A percentile compares a stretch with the other conserved stretches of the same genome.
Evolutionary conservation across 495 filamentous ascomycete species (phyloP).

Genomic region (Parathielavia appendiculata): DNA sequence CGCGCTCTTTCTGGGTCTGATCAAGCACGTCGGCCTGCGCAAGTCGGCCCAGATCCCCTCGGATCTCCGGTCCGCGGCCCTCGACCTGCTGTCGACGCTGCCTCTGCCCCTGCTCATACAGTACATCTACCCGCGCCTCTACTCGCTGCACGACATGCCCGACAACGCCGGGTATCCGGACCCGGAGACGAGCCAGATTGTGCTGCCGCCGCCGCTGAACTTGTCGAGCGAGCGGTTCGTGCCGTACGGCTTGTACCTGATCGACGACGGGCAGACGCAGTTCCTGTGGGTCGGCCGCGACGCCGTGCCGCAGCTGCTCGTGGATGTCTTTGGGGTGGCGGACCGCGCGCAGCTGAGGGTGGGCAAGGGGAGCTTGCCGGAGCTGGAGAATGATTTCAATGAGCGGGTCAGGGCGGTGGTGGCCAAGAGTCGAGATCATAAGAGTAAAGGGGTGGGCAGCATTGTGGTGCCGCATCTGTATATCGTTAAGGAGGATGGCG

Average conservation of each 20-base stretch:
- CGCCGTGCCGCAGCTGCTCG: slow-evolving; percentile 79
- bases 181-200: slow-evolving; percentile 76
- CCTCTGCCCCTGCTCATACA: slow-evolving; percentile 89
- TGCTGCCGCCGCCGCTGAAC: slow-evolving; percentile 79
- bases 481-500: slow-evolving; percentile 89
- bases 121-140: slow-evolving; percentile 92
- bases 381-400: slow-evolving; percentile 93
- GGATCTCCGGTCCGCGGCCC: slow-evolving; percentile 88
- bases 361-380: slow-evolving; percentile 80
- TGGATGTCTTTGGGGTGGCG: slow-evolving; percentile 81
- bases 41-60: slow-evolving; percentile 95
- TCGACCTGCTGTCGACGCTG: slow-evolving; percentile 87
- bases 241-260: slow-evolving; percentile 93
- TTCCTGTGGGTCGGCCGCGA: slow-evolving; percentile 97
- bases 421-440: slow-evolving; percentile 85
- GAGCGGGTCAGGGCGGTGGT: slow-evolving; percentile 84
- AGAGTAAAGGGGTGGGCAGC: slow-evolving; percentile 77
- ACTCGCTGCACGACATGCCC: slow-evolving; percentile 98
- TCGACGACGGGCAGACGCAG: slow-evolving; percentile 95
- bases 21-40: slow-evolving; percentile 92
- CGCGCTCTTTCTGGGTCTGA: slow-evolving; percentile 85
- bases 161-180: slow-evolving; percentile 84
- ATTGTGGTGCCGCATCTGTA: slow-evolving; percentile 90
- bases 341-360: slow-evolving; percentile 79
- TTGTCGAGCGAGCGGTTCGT: slow-evolving; percentile 81